Evolutionary conservation across 2,329 filamentous ascomycete genomes (phyloP).

Genomic region (Pseudocercospora ulei): DNA sequence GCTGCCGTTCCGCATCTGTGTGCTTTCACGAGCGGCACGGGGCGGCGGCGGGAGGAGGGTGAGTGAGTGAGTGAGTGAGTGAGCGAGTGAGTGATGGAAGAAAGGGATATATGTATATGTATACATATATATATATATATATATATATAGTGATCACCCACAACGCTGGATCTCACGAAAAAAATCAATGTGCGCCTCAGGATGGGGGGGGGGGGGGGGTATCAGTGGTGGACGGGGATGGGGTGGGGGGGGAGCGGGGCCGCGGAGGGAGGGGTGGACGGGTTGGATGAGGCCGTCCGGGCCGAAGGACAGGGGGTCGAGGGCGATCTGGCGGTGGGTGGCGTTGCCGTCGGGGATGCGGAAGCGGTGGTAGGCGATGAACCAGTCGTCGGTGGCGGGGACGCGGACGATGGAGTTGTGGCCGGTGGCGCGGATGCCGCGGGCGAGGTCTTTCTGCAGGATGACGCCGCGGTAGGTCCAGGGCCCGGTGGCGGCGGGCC

Average conservation of each 20-base stretch:
- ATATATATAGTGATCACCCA: too few species aligned
- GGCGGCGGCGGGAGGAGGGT: too few species aligned
- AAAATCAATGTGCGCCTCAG: too few species aligned
- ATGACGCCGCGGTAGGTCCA: conserved; percentile 43
- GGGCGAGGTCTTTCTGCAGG: conserved; percentile 37
- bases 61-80: too few species aligned
- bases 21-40: too few species aligned
- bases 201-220: too few species aligned
- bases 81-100: too few species aligned
- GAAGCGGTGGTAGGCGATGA: conserved; percentile 45
- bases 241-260: conserved; percentile 20
- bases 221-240: too few species aligned
- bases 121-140: too few species aligned
- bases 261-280: conserved; percentile 36
- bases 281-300: conserved; percentile 34
- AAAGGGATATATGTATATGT: too few species aligned
- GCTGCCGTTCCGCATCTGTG: too few species aligned
- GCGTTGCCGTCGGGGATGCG: conserved; percentile 41
- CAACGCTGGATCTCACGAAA: too few species aligned
- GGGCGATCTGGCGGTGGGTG: conserved; percentile 39
- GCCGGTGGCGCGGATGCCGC: conserved; percentile 42
- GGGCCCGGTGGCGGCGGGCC: conserved; percentile 35
- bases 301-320: conserved; percentile 39
- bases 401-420: conserved; percentile 43
- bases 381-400: conserved; percentile 44